A percentile compares a stretch with the other conserved stretches of the same genome.
These are phyloP conservation scores for Populus simonii DNA, from an alignment of 345 rosid genomes.

Conservation along the genomic window DNA sequence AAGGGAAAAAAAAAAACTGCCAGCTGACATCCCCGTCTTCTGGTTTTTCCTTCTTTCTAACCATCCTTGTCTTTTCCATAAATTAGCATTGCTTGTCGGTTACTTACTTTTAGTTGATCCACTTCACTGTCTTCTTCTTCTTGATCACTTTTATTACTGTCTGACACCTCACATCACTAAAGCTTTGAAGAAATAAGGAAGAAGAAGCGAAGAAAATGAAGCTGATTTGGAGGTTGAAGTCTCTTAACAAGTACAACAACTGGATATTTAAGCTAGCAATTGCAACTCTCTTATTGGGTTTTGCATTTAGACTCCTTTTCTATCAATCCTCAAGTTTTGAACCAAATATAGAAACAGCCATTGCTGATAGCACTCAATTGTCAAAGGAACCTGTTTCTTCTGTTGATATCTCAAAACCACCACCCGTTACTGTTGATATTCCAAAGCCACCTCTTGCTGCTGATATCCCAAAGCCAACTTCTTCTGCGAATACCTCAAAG, in stretches of 20 bases:
- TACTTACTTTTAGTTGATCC: background rate
- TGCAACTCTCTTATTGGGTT: constrained; percentile 44
- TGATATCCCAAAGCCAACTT: constrained; percentile 7
- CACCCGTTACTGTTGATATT: constrained; percentile 1
- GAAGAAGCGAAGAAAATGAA: constrained; percentile 40
- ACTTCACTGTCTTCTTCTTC: background rate
- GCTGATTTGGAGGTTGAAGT: constrained; percentile 35
- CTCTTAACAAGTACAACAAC: constrained; percentile 42
- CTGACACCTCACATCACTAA: background rate
- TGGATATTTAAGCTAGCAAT: constrained; percentile 51
- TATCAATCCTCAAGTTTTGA: constrained; percentile 34
- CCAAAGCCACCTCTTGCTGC: background rate
- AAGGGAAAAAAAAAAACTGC: background rate
- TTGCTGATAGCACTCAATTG: constrained; percentile 19
- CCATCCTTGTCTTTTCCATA: background rate
- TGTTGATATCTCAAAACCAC: background rate
- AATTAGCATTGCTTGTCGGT: constrained; percentile 15
- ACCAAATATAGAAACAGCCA: constrained; percentile 23
- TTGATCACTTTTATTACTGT: background rate
- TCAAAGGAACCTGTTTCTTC: background rate
- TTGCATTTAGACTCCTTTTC: constrained; percentile 57
- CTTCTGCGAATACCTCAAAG: background rate
- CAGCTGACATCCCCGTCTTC: background rate
- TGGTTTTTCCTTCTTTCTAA: background rate
- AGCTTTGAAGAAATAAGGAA: background rate